Percentiles rank a stretch among this genome's conserved stretches.
phyloP scores from a whole-genome alignment of 129 eudicot genomes.

The Pittosporum tobira region DNA sequence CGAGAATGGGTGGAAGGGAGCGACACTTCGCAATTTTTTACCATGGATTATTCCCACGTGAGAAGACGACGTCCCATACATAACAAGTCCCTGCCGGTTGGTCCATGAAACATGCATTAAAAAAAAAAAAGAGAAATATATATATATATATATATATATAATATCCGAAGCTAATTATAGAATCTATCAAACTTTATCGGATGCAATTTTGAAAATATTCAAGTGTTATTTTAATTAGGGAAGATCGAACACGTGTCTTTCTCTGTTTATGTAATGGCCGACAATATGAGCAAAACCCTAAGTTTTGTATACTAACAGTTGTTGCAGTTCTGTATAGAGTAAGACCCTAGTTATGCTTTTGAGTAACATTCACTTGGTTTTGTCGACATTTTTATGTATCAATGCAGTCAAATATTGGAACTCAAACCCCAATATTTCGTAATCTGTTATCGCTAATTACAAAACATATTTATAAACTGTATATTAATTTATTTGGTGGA shows the following conservation, averaged over 20 bases:
- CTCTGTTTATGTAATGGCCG: constrained; percentile 2
- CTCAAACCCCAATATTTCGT: constrained; percentile 9
- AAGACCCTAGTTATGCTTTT: constrained; percentile 5
- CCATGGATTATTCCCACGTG: constrained; percentile 54
- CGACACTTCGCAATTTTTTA: constrained; percentile 30
- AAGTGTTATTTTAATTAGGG: not conserved
- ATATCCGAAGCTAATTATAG: too few relatives aligned
- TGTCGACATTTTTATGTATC: not conserved
- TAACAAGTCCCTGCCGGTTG: constrained; percentile 16
- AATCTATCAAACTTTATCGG: too few relatives aligned
- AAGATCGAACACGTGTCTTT: not conserved
- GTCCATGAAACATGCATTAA: constrained; percentile 7
- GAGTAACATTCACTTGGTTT: constrained; percentile 5
- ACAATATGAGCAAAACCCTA: constrained; percentile 2
- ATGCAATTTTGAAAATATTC: too few relatives aligned
- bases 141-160: too few relatives aligned
- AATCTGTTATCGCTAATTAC: not conserved
- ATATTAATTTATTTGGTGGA: too few relatives aligned
- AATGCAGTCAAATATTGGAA: constrained; percentile 6
- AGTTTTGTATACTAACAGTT: not conserved
- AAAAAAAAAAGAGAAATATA: not conserved
- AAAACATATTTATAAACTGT: not conserved
- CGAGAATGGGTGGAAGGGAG: constrained; percentile 25
- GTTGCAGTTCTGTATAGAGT: too few relatives aligned
- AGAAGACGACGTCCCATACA: constrained; percentile 66